Evolutionary conservation across 768 basidiomycete species (phyloP).

Genomic region (Clitopilus hobsonii): DNA sequence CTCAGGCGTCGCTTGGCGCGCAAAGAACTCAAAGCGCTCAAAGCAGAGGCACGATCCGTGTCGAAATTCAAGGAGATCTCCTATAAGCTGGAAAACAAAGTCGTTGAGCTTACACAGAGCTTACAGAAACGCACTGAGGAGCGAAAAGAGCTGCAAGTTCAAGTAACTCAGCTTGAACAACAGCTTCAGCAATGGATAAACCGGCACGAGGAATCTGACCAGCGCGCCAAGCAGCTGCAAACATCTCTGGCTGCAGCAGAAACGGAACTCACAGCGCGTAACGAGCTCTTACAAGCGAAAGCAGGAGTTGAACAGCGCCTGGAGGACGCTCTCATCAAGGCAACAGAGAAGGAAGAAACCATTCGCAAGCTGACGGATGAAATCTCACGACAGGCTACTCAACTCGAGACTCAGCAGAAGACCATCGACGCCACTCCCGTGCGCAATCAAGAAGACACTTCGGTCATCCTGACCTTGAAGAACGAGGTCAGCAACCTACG

Average conservation of each 20-base stretch:
- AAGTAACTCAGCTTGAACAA: slow-evolving; percentile 74
- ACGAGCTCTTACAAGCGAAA: slow-evolving; percentile 72
- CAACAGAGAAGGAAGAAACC: slow-evolving; percentile 77
- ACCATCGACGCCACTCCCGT: slow-evolving; percentile 58
- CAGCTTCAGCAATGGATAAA: slow-evolving; percentile 82
- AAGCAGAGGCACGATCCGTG: slow-evolving; percentile 91
- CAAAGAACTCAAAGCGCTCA: slow-evolving; percentile 78
- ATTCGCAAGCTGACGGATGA: slow-evolving; percentile 83
- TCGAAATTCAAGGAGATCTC: slow-evolving; percentile 99
- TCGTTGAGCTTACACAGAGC: slow-evolving; percentile 94
- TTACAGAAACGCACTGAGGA: slow-evolving; percentile 89
- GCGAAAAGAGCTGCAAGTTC: slow-evolving; percentile 80
- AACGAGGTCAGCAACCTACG: slow-evolving; percentile 89
- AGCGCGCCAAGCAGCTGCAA: slow-evolving; percentile 69
- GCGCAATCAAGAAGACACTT: slow-evolving; percentile 76
- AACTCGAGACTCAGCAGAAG: slow-evolving; percentile 75
- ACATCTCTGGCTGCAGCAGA: slow-evolving; percentile 65
- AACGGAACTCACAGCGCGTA: slow-evolving; percentile 64
- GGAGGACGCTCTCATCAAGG: slow-evolving; percentile 70
- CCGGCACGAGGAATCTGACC: slow-evolving; percentile 84
- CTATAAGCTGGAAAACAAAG: slow-evolving; percentile 97
- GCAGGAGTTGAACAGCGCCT: slow-evolving; percentile 74
- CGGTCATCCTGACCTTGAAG: slow-evolving; percentile 85
- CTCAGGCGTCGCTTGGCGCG: slow-evolving; percentile 84
- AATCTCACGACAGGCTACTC: slow-evolving; percentile 62